These are phyloP conservation scores for Entomortierella beljakovae DNA, from an alignment of 192 early-diverging fungal genomes.

Conservation along the genomic window DNA sequence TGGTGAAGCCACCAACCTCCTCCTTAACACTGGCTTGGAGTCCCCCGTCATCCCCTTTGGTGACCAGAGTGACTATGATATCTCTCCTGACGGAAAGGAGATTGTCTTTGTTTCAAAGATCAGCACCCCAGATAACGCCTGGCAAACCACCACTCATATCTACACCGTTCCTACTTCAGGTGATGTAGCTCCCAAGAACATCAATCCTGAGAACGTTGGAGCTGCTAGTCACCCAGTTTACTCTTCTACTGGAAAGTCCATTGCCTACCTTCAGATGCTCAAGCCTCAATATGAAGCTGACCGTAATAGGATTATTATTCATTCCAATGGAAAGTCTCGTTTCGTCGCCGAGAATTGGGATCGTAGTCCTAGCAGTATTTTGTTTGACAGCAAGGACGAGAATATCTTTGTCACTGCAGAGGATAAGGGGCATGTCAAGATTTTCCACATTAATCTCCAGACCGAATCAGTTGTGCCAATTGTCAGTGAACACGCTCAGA, in stretches of 20 bases:
- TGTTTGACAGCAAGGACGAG: conserved; percentile 69
- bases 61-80: conserved; percentile 69
- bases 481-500: conserved; percentile 60
- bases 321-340: conserved; percentile 51
- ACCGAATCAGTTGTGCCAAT: conserved; percentile 60
- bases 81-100: conserved; percentile 73
- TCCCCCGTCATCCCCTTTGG: conserved; percentile 65
- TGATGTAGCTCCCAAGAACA: conserved; percentile 54
- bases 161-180: conserved; percentile 71
- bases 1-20: conserved; percentile 62
- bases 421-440: conserved; percentile 74
- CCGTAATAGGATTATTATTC: conserved; percentile 75
- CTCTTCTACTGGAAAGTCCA: conserved; percentile 68
- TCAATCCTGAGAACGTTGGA: conserved; percentile 62
- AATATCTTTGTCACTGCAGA: conserved; percentile 70
- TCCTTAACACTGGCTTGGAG: conserved; percentile 62
- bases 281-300: conserved; percentile 81
- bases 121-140: conserved; percentile 71
- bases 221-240: conserved; percentile 73
- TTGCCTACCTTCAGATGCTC: conserved; percentile 84
- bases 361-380: conserved; percentile 65
- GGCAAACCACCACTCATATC: conserved; percentile 81
- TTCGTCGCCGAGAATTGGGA: conserved; percentile 71
- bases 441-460: conserved; percentile 70
- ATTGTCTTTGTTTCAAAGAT: conserved; percentile 81